phyloP scores from a whole-genome alignment of 2,329 filamentous ascomycete genomes.

The Cladophialophora immunda region DNA sequence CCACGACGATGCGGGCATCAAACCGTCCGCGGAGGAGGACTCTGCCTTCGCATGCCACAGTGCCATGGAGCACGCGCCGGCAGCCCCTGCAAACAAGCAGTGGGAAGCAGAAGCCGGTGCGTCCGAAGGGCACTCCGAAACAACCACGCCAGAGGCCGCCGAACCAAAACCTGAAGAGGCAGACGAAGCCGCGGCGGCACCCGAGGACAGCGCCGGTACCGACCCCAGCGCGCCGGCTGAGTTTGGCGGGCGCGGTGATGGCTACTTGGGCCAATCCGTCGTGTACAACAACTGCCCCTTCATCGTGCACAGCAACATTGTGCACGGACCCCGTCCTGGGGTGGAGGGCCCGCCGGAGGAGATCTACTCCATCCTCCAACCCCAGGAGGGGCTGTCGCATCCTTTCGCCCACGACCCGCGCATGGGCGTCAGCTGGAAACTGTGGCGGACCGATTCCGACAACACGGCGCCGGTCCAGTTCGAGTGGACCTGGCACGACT shows the following conservation, averaged over 20 bases:
- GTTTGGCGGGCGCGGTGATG: background rate
- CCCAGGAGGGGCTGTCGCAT: constrained; percentile 16
- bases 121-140: background rate
- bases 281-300: constrained; percentile 31
- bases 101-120: background rate
- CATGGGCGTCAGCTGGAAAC: constrained; percentile 33
- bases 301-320: constrained; percentile 31
- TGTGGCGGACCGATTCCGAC: constrained; percentile 24
- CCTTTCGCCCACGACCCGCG: constrained; percentile 26
- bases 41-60: background rate
- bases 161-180: background rate
- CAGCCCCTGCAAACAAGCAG: background rate
- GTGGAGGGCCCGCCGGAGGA: constrained; percentile 23
- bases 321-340: constrained; percentile 24
- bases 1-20: background rate
- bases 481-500: constrained; percentile 23
- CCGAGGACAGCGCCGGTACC: too few species aligned
- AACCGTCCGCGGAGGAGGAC: background rate
- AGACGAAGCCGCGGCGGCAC: background rate
- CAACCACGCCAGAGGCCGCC: background rate
- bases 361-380: constrained; percentile 12
- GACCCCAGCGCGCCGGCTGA: background rate
- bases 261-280: constrained; percentile 11
- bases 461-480: constrained; percentile 29
- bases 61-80: background rate